A percentile compares a stretch with the other conserved stretches of the same genome.
These are phyloP conservation scores for Austroboletus olivaceoglutinosus DNA, from an alignment of 1,284 basidiomycete genomes.

Conservation along the genomic window DNA sequence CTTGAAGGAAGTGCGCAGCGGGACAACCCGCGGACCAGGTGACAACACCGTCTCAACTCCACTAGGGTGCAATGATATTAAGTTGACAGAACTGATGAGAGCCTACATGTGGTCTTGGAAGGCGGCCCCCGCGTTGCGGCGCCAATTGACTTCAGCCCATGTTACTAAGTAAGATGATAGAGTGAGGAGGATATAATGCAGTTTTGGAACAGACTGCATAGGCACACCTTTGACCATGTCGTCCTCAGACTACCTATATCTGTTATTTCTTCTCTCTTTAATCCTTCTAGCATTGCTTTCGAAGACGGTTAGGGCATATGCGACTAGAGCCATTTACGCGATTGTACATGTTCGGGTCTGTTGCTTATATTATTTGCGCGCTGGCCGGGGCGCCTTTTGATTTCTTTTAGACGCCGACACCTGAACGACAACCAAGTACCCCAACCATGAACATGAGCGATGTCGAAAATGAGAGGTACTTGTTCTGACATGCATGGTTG, in stretches of 20 bases:
- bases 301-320: constrained; percentile 1
- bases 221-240: constrained; percentile 11
- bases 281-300: background rate
- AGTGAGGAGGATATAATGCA: constrained; percentile 14
- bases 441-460: constrained; percentile 42
- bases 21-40: background rate
- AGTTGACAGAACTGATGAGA: background rate
- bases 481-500: constrained; percentile 1
- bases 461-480: constrained; percentile 35
- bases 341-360: constrained; percentile 18
- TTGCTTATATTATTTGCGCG: background rate
- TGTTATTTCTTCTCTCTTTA: constrained; percentile 19
- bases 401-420: constrained; percentile 7
- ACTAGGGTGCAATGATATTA: background rate
- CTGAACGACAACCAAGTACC: constrained; percentile 8
- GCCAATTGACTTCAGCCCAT: background rate
- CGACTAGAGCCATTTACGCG: background rate
- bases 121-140: background rate
- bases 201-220: background rate
- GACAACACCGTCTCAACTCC: background rate
- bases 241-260: constrained; percentile 11
- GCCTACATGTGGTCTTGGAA: background rate
- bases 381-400: constrained; percentile 8
- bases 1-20: background rate
- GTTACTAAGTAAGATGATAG: background rate